Percentiles rank a stretch among this genome's conserved stretches.
phyloP scores from a whole-genome alignment of 2,329 filamentous ascomycete genomes.

The Pseudopyricularia cyperi region DNA sequence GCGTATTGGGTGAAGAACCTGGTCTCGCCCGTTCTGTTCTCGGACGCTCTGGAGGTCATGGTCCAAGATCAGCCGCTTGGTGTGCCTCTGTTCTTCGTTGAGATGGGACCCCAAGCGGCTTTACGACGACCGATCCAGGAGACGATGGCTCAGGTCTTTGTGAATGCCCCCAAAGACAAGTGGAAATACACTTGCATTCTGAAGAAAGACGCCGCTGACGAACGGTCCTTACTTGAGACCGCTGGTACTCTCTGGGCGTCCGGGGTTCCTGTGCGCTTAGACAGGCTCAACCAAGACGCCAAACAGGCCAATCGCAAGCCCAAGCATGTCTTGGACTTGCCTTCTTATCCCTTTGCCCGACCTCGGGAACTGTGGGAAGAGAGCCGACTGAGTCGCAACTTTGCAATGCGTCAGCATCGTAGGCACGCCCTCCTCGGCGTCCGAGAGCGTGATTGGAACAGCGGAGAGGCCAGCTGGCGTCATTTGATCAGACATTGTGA shows the following conservation, averaged over 20 bases:
- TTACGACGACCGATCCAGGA: constrained; percentile 3
- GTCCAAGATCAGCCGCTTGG: neutral
- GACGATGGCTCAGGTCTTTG: neutral
- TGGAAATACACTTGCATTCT: constrained; percentile 9
- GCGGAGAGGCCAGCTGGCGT: constrained; percentile 1
- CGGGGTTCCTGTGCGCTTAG: neutral
- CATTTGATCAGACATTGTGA: constrained; percentile 17
- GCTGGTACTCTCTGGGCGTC: constrained; percentile 7
- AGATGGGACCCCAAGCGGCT: constrained; percentile 14
- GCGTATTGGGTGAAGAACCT: constrained; percentile 15
- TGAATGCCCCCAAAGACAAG: neutral
- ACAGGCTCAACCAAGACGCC: constrained; percentile 3
- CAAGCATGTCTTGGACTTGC: constrained; percentile 23
- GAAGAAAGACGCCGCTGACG: constrained; percentile 3
- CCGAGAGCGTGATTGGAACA: constrained; percentile 1
- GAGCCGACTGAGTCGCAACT: constrained; percentile 1
- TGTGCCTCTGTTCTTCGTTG: constrained; percentile 7
- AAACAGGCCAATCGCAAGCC: neutral
- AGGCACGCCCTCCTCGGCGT: neutral
- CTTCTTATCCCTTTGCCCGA: constrained; percentile 30
- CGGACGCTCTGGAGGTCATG: constrained; percentile 9
- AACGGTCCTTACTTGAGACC: constrained; percentile 7
- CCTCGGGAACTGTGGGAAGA: constrained; percentile 13
- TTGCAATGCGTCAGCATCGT: neutral
- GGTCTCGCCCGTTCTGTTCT: constrained; percentile 14